Base-by-base conservation (phyloP, 2,329 filamentous ascomycete genomes). In the Cladophialophora bantiana region DNA sequence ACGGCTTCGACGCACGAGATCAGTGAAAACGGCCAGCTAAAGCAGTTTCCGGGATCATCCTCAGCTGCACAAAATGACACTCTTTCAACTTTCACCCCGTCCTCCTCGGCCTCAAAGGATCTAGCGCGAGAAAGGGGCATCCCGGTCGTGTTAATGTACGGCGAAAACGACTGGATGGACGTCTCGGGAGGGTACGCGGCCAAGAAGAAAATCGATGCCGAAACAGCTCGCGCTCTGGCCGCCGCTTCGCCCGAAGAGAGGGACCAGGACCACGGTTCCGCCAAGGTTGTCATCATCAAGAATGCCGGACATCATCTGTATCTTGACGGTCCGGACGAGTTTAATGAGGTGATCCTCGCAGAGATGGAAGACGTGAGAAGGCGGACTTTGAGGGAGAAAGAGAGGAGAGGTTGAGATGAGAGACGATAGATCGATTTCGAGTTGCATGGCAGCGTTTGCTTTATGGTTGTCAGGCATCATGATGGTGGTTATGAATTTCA, bases 121-220 rank as follows among this genome's bases (percentile, higher is more conserved):
- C 15, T 72, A 26, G 34, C 78, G 82, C 9, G 87, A 88, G 72
- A 90, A 85, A 26, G 10, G 0, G 93, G 94, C 1, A 83, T 93
- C 58, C 94, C 95, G 0, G 83, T 98, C 36, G 86, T 98, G 7
- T 87, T 99, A 76, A 94, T 98, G 91, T 99, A 99, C 76, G 95
- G 95, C 70, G 94, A 98, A 74, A 89, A 95, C 75, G 95, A 99
- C 82, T 99, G 95, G 95, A 99, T 99, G 95, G 95, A 99, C 72
- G 89, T 95, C 7, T 88, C 88, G 0, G 95, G 94, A 34, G 95
- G 95, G 0, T 87, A 89, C 55, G 93, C 91, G 0, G 89, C 94
- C 0, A 87, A 91, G 75, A 87, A 94, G 78, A 93, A 90, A 77
- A 85, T 98, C 12, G 89, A 92, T 67, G 84, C 89, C 65, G 88